Evolutionary conservation across 2,329 filamentous ascomycete genomes (phyloP).

Genomic region (Nemania sp.): DNA sequence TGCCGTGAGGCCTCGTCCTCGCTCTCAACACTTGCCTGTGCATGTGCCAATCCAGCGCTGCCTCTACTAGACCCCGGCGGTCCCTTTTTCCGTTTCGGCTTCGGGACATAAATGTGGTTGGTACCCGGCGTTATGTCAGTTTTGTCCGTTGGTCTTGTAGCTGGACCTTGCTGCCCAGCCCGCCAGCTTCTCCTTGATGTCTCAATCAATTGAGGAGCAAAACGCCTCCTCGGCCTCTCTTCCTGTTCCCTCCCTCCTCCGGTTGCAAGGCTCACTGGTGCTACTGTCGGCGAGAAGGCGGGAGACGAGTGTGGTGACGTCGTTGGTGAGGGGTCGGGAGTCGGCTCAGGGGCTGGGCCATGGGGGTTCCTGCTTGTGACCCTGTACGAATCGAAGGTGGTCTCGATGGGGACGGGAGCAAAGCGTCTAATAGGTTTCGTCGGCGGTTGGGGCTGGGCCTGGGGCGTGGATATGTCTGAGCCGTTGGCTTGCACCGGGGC

Average conservation of each 20-base stretch:
- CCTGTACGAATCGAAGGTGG: conserved; percentile 65
- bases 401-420: conserved; percentile 73
- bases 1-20: conserved; percentile 43
- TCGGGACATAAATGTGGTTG: conserved; percentile 62
- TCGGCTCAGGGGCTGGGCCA: conserved; percentile 62
- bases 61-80: conserved; percentile 29
- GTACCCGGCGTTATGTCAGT: conserved; percentile 72
- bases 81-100: conserved; percentile 45
- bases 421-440: conserved; percentile 56
- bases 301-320: conserved; percentile 50
- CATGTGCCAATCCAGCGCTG: conserved; percentile 26
- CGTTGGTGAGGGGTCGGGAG: conserved; percentile 57
- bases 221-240: conserved; percentile 53
- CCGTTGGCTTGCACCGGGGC: conserved; percentile 39
- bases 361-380: conserved; percentile 46
- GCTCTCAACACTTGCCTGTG: conserved; percentile 4
- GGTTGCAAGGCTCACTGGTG: conserved; percentile 2
- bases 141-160: conserved; percentile 68
- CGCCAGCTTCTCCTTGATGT: conserved; percentile 74
- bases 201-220: conserved; percentile 81
- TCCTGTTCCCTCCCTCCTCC: conserved; percentile 17
- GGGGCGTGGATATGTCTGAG: conserved; percentile 34
- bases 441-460: conserved; percentile 26
- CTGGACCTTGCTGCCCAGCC: conserved; percentile 65
- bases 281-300: conserved; percentile 29